These are phyloP conservation scores for Penicillium sp. DNA, from an alignment of 2,329 filamentous ascomycete genomes.

Conservation along the genomic window DNA sequence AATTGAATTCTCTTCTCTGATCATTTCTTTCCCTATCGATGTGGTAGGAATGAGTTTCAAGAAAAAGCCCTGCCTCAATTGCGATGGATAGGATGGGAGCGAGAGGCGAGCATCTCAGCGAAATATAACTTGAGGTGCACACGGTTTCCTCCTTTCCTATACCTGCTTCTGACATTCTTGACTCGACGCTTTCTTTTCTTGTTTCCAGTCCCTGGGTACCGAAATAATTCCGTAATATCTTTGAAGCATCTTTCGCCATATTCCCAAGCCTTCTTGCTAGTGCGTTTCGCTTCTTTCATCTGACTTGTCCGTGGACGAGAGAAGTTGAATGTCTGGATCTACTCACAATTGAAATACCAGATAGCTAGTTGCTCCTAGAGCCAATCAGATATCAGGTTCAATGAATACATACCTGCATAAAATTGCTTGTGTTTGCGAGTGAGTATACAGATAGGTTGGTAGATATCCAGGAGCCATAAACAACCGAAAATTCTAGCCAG, in stretches of 20 bases:
- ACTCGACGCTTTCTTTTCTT: constrained; percentile 3
- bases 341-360: not conserved
- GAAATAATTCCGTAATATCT: not conserved
- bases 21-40: not conserved
- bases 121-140: not conserved
- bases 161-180: not conserved
- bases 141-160: not conserved
- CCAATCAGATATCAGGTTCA: not conserved
- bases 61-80: constrained; percentile 1
- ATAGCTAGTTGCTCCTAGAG: not conserved
- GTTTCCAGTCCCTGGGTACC: constrained; percentile 3
- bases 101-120: not conserved
- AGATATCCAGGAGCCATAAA: too few relatives aligned
- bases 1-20: constrained; percentile 13
- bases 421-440: not conserved
- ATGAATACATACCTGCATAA: not conserved
- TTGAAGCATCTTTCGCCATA: constrained; percentile 22
- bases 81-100: not conserved
- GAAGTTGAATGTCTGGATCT: not conserved
- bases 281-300: constrained; percentile 7
- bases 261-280: constrained; percentile 22
- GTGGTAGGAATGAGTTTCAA: not conserved
- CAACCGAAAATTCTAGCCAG: too few relatives aligned
- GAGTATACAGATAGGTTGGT: not conserved
- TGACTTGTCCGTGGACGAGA: not conserved